Conservation (phyloP, 2,329 filamentous ascomycete genomes). For the Xylaria polymorpha region DNA sequence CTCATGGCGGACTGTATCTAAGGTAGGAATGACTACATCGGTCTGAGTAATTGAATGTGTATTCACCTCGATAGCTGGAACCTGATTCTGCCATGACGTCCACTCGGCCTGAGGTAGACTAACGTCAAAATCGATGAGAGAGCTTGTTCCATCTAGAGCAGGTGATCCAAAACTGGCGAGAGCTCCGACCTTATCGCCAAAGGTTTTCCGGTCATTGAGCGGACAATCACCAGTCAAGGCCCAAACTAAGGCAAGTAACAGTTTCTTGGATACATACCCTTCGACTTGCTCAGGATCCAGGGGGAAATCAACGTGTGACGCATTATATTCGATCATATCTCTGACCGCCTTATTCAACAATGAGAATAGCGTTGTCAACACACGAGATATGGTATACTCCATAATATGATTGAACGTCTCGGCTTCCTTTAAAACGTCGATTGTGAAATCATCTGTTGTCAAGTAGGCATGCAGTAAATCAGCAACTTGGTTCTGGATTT, state of each 20-base stretch:
- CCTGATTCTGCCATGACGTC: conserved; percentile 93
- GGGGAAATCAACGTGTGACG: conserved; percentile 93
- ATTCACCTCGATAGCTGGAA: conserved; percentile 95
- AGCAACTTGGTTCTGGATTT: conserved; percentile 82
- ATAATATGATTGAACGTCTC: conserved; percentile 92
- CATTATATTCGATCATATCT: conserved; percentile 94
- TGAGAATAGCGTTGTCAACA: conserved; percentile 92
- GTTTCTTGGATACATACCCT: conserved; percentile 90
- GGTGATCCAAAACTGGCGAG: conserved; percentile 90
- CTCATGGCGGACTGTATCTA: conserved; percentile 97
- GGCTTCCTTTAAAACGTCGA: conserved; percentile 80
- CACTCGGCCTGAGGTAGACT: conserved; percentile 88
- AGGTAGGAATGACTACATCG: conserved; percentile 96
- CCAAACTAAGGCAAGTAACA: conserved; percentile 93
- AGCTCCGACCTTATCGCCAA: conserved; percentile 85
- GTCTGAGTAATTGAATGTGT: conserved; percentile 98
- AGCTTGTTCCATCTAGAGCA: conserved; percentile 78
- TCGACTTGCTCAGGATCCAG: conserved; percentile 91
- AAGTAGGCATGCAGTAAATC: conserved; percentile 81
- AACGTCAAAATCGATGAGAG: conserved; percentile 96
- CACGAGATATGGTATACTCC: conserved; percentile 93
- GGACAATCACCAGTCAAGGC: conserved; percentile 96
- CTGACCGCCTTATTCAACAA: conserved; percentile 93
- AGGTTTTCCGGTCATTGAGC: conserved; percentile 84
- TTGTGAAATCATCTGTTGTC: conserved; percentile 82